Conservation (phyloP, 257 asterid genomes). For the Lithospermum erythrorhizon region DNA sequence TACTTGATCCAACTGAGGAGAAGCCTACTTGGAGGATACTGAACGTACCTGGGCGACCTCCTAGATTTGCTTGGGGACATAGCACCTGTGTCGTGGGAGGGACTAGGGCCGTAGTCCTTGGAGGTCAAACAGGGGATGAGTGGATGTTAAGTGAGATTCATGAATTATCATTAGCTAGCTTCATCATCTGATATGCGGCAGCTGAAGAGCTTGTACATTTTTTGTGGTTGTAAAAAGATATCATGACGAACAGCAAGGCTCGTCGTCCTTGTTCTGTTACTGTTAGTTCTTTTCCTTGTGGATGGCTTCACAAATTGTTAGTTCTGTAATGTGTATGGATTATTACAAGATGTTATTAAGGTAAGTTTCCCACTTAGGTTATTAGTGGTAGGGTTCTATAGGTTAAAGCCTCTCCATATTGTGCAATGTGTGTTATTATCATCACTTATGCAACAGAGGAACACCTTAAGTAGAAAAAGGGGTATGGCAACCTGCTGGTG, state of each 20-base stretch:
- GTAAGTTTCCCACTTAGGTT: neutral
- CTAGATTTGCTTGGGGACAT: slow-evolving; percentile 93
- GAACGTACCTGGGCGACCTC: slow-evolving; percentile 77
- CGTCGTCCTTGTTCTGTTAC: neutral
- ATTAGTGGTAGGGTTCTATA: neutral
- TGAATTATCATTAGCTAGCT: neutral
- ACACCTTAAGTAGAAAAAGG: neutral
- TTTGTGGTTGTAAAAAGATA: neutral
- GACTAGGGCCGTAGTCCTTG: neutral
- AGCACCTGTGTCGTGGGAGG: slow-evolving; percentile 58
- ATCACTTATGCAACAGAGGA: neutral
- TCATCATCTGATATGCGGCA: neutral
- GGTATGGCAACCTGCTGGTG: neutral
- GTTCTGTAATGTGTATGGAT: neutral
- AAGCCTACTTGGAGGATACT: slow-evolving; percentile 94
- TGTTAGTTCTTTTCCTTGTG: neutral
- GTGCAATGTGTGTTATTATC: neutral
- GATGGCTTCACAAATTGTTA: neutral
- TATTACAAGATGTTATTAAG: neutral
- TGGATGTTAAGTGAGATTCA: neutral
- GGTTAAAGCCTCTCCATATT: neutral
- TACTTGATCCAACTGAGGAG: slow-evolving; percentile 92
- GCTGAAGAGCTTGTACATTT: neutral
- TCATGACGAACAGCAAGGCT: neutral
- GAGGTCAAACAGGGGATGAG: neutral